Percentiles rank a stretch among this genome's conserved stretches.
phyloP scores from a whole-genome alignment of 495 filamentous ascomycete species.

The Penicillium atrosanguineum region DNA sequence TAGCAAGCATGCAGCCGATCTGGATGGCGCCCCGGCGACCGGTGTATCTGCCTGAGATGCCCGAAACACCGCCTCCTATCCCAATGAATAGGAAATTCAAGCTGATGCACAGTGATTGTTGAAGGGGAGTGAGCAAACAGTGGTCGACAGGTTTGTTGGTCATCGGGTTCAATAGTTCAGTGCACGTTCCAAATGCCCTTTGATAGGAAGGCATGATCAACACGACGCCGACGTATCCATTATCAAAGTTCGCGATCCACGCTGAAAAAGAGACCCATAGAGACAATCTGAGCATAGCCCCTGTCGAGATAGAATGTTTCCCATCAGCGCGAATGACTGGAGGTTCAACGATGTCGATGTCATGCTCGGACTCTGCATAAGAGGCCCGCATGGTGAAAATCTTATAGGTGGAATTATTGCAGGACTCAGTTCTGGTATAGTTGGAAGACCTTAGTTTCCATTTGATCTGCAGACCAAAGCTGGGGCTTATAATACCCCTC shows the following conservation, averaged over 20 bases:
- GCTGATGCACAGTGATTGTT: conserved; percentile 28
- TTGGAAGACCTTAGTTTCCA: neutral
- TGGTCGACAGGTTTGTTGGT: conserved; percentile 7
- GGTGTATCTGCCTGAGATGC: conserved; percentile 17
- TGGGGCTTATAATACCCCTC: conserved; percentile 4
- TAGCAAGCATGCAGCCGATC: conserved; percentile 17
- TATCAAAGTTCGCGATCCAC: conserved; percentile 29
- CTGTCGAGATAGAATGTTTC: conserved; percentile 7
- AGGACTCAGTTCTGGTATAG: neutral
- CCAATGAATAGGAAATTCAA: conserved; percentile 27
- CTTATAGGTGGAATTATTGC: neutral
- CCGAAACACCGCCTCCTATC: conserved; percentile 24
- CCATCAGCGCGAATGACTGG: neutral
- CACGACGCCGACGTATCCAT: conserved; percentile 24
- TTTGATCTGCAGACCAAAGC: neutral
- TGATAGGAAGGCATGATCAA: conserved; percentile 29
- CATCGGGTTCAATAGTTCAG: conserved; percentile 10
- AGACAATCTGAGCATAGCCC: conserved; percentile 23
- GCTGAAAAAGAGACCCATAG: conserved; percentile 26
- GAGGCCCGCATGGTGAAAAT: neutral
- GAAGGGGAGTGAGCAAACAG: conserved; percentile 23
- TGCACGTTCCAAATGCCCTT: conserved; percentile 24
- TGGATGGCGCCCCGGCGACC: conserved; percentile 24
- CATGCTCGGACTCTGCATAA: conserved; percentile 2
- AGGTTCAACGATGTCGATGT: neutral